Conservation (phyloP, 2,329 filamentous ascomycete genomes). For the Diaporthe caulivora region DNA sequence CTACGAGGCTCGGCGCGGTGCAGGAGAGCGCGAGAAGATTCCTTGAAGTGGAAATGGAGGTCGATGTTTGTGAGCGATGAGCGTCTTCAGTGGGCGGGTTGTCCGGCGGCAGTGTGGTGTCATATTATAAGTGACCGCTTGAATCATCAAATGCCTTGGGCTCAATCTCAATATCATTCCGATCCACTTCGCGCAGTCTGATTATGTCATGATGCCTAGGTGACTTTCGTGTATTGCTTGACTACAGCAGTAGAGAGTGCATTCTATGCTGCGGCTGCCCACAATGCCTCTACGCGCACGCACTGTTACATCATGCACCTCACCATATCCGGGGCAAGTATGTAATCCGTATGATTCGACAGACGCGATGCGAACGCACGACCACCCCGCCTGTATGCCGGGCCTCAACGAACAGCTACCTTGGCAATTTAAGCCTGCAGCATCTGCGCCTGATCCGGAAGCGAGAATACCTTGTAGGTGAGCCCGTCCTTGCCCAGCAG, state of each 20-base stretch:
- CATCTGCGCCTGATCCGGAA: conserved; percentile 51
- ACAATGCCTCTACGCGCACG: no score
- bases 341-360: background rate
- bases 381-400: background rate
- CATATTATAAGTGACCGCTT: background rate
- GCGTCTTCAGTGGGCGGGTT: no score
- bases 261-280: background rate
- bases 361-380: background rate
- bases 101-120: background rate
- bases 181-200: background rate
- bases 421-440: background rate
- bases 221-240: background rate
- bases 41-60: conserved; percentile 31
- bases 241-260: background rate
- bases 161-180: background rate
- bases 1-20: conserved; percentile 28
- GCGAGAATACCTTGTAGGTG: conserved; percentile 60
- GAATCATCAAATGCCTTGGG: background rate
- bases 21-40: conserved; percentile 37
- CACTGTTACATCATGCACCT: background rate
- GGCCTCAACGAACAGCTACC: background rate
- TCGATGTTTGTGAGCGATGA: conserved; percentile 18
- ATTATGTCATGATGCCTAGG: background rate
- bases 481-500: conserved; percentile 62
- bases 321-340: background rate